Base-by-base conservation (phyloP, 805 yeast species). In the Blastobotrys peoriensis region DNA sequence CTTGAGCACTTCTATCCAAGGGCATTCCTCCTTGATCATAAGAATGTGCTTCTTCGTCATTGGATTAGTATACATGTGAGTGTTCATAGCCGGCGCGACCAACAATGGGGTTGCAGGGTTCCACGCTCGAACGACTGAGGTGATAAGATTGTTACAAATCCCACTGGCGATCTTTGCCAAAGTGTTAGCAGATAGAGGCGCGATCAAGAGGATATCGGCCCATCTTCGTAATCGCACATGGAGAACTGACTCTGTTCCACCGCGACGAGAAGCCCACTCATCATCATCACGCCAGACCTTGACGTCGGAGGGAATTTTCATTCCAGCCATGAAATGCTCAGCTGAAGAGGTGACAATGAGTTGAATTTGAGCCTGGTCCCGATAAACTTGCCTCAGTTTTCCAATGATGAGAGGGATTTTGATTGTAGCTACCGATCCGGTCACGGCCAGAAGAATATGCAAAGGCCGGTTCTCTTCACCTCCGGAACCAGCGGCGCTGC, bases 371-470 rank as follows among this genome's bases (percentile, higher is more conserved):
- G 88, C 81, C 47, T 78, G 79, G 39, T 78, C 77, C 5, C 68
- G 78, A 64, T 85, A 91, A 4, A 83, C 72, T 62, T 86, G 86
- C 60, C 81, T 83, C 40, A 93, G 71, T 61, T 87, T 86, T 59
- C 83, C 95, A 52, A 93, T 86, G 33, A 93, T 87, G 52, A 83
- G 64, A 0, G 96, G 96, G 18, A 93, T 81, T 63, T 93, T 93
- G 51, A 93, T 87, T 2, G 98, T 86, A 3, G 98, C 98, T 3
- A 93, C 97, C 1, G 95, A 85, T 1, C 98, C 98, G 1, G 98
- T 86, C 16, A 94, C 95, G 16, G 94, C 98, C 36, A 93, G 70
- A 46, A 93, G 69, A 36, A 93, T 81, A 63, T 93, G 98, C 45
- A 86, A 72, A 59, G 88, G 89, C 36, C 41, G 33, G 13, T 36